These are phyloP conservation scores for Cymbidium sinense DNA, from an alignment of 106 monocot species.

Conservation along the genomic window DNA sequence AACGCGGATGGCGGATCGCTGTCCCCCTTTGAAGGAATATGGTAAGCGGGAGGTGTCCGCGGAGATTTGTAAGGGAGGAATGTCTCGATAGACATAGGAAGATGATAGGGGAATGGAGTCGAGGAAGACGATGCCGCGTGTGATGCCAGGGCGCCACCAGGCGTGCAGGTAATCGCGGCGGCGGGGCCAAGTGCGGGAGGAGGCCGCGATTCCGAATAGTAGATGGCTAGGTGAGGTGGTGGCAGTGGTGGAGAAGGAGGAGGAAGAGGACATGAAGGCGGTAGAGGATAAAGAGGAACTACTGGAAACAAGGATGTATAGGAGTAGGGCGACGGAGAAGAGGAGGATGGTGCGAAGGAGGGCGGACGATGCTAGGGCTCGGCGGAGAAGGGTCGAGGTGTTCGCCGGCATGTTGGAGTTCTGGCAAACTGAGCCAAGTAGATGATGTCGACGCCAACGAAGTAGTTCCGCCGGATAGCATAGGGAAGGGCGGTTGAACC, in stretches of 20 bases:
- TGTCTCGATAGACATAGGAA: neutral
- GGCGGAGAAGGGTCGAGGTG: conserved; percentile 6
- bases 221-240: conserved; percentile 33
- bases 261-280: conserved; percentile 3
- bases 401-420: conserved; percentile 4
- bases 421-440: neutral
- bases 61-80: conserved; percentile 27
- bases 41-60: conserved; percentile 47
- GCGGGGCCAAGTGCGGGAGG: conserved; percentile 25
- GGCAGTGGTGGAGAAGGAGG: neutral
- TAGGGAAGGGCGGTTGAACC: no score
- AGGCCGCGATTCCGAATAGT: conserved; percentile 74
- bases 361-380: conserved; percentile 13
- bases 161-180: conserved; percentile 43
- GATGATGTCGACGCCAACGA: neutral
- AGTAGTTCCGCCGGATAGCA: no score
- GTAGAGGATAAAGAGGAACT: conserved; percentile 1
- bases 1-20: conserved; percentile 52
- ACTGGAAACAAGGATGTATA: conserved; percentile 9
- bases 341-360: conserved; percentile 10
- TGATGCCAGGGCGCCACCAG: conserved; percentile 43
- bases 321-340: neutral
- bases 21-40: conserved; percentile 49
- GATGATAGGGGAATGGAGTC: conserved; percentile 18
- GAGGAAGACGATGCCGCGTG: conserved; percentile 47